Evolutionary conservation across 805 yeast species (phyloP).

Genomic region (Zygosaccharomyces siamensis): DNA sequence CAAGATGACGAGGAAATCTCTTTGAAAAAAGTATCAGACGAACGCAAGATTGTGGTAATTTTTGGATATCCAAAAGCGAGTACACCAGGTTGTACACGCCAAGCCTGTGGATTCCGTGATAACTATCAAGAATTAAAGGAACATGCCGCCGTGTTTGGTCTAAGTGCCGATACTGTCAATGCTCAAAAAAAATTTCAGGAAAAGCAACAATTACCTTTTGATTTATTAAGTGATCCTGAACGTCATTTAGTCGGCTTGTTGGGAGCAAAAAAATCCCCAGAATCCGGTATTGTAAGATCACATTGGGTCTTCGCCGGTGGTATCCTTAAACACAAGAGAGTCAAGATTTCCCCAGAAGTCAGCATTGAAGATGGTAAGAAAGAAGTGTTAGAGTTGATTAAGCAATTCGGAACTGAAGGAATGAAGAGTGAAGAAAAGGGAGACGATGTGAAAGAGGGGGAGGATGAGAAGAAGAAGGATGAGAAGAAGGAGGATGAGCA

Average conservation of each 20-base stretch:
- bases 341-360: conserved; percentile 47
- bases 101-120: conserved; percentile 83
- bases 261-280: conserved; percentile 79
- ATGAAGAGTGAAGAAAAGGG: neutral
- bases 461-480: neutral
- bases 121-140: conserved; percentile 41
- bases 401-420: conserved; percentile 15
- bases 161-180: conserved; percentile 76
- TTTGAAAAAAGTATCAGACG: conserved; percentile 39
- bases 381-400: conserved; percentile 45
- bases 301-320: conserved; percentile 89
- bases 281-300: conserved; percentile 72
- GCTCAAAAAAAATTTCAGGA: conserved; percentile 72
- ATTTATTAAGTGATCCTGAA: conserved; percentile 70
- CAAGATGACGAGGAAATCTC: conserved; percentile 65
- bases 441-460: neutral
- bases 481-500: neutral
- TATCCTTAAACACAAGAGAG: conserved; percentile 42
- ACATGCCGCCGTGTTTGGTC: conserved; percentile 60
- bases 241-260: conserved; percentile 62
- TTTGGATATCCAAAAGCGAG: conserved; percentile 88
- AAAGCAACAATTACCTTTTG: conserved; percentile 70
- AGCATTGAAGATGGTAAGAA: conserved; percentile 57
- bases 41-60: conserved; percentile 45
- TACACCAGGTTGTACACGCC: conserved; percentile 96